A percentile compares a stretch with the other conserved stretches of the same genome.
Evolutionary conservation across 2,329 filamentous ascomycete species (phyloP).

Genomic region (Rhinocladiella similis): DNA sequence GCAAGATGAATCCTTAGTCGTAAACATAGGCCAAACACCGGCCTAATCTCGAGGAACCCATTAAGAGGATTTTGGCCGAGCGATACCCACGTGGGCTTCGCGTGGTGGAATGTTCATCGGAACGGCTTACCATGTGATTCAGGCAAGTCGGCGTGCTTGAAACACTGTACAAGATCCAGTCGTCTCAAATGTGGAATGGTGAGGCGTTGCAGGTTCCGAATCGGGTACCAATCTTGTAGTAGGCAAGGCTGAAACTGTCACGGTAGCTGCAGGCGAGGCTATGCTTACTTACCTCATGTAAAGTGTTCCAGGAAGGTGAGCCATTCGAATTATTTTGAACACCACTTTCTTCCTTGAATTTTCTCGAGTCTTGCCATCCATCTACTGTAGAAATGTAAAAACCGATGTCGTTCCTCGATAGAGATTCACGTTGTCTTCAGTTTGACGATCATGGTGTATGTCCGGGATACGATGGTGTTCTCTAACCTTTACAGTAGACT

Average conservation of each 20-base stretch:
- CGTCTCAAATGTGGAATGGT: not conserved
- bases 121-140: not conserved
- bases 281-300: too few species aligned
- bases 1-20: not conserved
- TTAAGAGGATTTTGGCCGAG: not conserved
- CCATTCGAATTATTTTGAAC: too few species aligned
- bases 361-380: too few species aligned
- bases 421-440: too few species aligned
- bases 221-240: not conserved
- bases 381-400: too few species aligned
- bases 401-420: too few species aligned
- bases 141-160: not conserved
- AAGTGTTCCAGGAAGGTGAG: too few species aligned
- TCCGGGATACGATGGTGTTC: too few species aligned
- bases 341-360: too few species aligned
- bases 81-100: not conserved
- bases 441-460: too few species aligned
- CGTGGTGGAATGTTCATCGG: not conserved
- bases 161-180: not conserved
- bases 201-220: not conserved
- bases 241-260: not conserved
- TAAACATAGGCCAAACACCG: not conserved
- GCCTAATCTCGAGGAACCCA: not conserved
- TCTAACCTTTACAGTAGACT: too few species aligned
- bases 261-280: too few species aligned